Evolutionary conservation across 2,329 filamentous ascomycete species (phyloP), one percentile per base, ranked within the genome.

Genomic region (Seiridium cupressi): DNA sequence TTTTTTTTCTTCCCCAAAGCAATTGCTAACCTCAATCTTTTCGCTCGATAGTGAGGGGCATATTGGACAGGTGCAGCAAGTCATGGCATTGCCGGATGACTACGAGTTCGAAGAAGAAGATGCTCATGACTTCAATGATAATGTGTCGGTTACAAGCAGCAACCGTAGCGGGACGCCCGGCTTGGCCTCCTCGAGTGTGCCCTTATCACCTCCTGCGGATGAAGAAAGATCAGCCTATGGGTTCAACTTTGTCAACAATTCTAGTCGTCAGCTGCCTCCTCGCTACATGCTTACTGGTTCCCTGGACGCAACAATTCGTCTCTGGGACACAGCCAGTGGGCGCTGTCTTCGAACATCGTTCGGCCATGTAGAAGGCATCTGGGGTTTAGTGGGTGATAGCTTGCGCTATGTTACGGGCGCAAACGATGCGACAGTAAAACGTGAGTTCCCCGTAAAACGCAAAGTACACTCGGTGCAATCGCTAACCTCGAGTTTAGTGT

Each of bases 281-380:
- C 86, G 89, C 4, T 98, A 97, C 76, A 97, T 99, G 81, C 84
- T 98, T 51, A 97, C 93, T 0, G 93, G 92, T 55, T 93, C 92
- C 0, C 84, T 99, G 18, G 95, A 99, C 74, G 90, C 89, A 60
- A 97, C 93, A 0, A 91, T 98, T 63, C 89, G 94, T 9, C 83
- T 98, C 26, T 99, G 95, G 94, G 92, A 97, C 72, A 91, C 93
- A 1, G 85, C 84, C 4, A 90, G 90, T 0, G 92, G 92, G 44
- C 86, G 87, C 64, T 97, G 92, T 69, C 82, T 97, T 40, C 90
- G 92, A 63, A 96, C 92, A 38, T 96, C 97, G 80, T 99, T 98
- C 72, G 95, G 95, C 0, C 95, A 99, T 70, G 85, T 99, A 31
- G 95, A 99, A 74, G 95, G 95, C 38, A 90, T 99, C 26, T 99